Conservation (phyloP, 257 asterid genomes). For the Lavandula angustifolia region DNA sequence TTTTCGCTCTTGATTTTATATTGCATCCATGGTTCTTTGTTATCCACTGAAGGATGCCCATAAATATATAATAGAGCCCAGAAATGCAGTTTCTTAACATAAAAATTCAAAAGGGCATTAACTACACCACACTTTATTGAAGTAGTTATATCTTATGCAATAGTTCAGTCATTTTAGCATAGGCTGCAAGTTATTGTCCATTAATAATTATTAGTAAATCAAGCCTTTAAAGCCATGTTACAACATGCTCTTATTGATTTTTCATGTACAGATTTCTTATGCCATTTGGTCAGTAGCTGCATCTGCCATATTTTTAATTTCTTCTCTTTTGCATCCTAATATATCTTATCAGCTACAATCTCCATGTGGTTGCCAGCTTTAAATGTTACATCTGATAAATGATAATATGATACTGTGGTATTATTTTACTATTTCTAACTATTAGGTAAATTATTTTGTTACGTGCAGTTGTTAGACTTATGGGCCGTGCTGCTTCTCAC, state of each 20-base stretch:
- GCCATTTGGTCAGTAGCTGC: conserved; percentile 2
- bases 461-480: conserved; percentile 85
- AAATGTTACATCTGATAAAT: conserved; percentile 14
- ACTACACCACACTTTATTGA: too few relatives aligned
- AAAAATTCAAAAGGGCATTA: background rate
- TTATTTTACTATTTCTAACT: conserved; percentile 1
- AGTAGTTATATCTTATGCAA: background rate
- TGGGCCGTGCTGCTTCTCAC: conserved; percentile 99
- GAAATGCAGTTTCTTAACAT: background rate
- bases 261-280: background rate
- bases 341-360: conserved; percentile 21
- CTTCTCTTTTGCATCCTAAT: background rate
- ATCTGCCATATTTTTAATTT: background rate
- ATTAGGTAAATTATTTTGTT: conserved; percentile 15
- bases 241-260: background rate
- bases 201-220: background rate
- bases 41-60: background rate
- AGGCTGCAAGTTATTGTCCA: background rate
- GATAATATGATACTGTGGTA: conserved; percentile 9
- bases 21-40: background rate
- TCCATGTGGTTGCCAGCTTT: conserved; percentile 11
- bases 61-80: background rate
- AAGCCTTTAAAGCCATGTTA: background rate
- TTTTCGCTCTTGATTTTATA: too few relatives aligned
- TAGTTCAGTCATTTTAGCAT: background rate